Percentiles rank a stretch among this genome's conserved stretches.
Evolutionary conservation across 495 filamentous ascomycete species (phyloP).

Genomic region (Neurospora tetraspora): DNA sequence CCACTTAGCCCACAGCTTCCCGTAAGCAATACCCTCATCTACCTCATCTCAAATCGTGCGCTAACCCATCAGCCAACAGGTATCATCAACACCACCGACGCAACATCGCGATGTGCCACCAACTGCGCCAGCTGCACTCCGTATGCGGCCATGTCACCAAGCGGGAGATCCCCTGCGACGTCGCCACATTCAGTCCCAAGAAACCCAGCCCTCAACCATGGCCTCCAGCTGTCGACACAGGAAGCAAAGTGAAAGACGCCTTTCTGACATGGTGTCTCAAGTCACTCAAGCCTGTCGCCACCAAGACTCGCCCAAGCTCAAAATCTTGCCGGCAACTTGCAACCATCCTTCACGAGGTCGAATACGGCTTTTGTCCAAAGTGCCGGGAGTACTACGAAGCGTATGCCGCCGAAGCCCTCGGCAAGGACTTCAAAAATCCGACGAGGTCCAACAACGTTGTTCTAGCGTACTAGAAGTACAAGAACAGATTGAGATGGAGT

Average conservation of each 20-base stretch:
- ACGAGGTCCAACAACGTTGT: not conserved
- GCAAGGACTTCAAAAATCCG: not conserved
- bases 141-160: not conserved
- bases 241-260: not conserved
- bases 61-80: fast-evolving
- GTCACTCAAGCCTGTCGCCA: not conserved
- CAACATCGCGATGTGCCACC: not conserved
- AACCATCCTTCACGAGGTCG: not conserved
- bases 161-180: fast-evolving
- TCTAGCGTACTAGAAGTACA: not conserved
- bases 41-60: not conserved
- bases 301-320: not conserved
- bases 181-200: not conserved
- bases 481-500: not conserved
- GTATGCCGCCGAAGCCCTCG: not conserved
- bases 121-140: not conserved
- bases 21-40: not conserved
- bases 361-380: not conserved
- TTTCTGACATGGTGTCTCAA: not conserved
- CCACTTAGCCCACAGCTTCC: fast-evolving
- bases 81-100: not conserved
- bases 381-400: not conserved
- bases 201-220: fast-evolving
- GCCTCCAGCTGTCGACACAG: not conserved
- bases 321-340: not conserved